Conservation (phyloP, 2,329 filamentous ascomycete genomes). For the Botryotinia convoluta region DNA sequence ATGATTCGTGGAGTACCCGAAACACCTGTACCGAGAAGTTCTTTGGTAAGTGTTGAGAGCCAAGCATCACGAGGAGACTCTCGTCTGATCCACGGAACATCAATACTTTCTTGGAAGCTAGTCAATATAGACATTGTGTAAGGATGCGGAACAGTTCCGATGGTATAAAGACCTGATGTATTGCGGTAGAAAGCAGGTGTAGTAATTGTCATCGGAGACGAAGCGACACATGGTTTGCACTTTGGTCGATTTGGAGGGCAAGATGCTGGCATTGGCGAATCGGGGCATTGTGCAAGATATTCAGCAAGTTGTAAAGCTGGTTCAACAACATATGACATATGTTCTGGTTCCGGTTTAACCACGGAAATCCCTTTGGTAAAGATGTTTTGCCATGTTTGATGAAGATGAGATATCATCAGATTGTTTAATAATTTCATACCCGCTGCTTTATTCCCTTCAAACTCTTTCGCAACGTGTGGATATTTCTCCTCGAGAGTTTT, state of each 20-base stretch:
- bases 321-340: constrained; percentile 70
- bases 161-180: constrained; percentile 68
- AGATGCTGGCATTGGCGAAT: constrained; percentile 67
- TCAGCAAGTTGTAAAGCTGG: constrained; percentile 70
- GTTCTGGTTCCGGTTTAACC: constrained; percentile 72
- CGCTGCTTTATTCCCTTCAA: constrained; percentile 54
- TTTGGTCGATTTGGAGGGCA: constrained; percentile 79
- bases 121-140: constrained; percentile 75
- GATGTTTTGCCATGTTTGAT: constrained; percentile 77
- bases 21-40: constrained; percentile 62
- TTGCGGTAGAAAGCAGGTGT: constrained; percentile 70
- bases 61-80: constrained; percentile 74
- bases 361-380: constrained; percentile 77
- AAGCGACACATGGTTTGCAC: constrained; percentile 71
- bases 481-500: constrained; percentile 64
- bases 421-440: constrained; percentile 66
- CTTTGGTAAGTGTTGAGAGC: constrained; percentile 68
- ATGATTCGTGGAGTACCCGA: constrained; percentile 65
- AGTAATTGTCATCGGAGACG: constrained; percentile 63
- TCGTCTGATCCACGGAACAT: constrained; percentile 63
- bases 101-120: constrained; percentile 58
- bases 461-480: constrained; percentile 60
- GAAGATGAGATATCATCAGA: constrained; percentile 82
- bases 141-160: constrained; percentile 87
- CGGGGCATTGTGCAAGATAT: constrained; percentile 72